Conservation (phyloP, 2,329 filamentous ascomycete species). For the Talaromyces sp. region DNA sequence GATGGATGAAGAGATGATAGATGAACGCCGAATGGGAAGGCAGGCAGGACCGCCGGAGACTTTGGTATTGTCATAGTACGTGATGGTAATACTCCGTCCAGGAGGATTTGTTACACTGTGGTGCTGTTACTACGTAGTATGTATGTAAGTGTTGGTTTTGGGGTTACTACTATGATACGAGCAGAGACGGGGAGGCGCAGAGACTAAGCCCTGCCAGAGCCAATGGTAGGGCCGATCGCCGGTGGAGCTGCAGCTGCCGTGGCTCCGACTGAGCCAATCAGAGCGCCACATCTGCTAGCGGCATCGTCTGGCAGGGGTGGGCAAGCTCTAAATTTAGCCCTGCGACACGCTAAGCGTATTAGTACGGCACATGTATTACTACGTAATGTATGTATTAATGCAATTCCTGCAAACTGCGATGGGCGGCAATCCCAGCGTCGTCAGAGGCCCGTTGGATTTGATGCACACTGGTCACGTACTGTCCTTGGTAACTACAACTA, state of each 20-base stretch:
- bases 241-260: background rate
- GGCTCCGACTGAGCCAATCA: slow-evolving; percentile 5
- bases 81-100: slow-evolving; percentile 2
- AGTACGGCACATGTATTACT: background rate
- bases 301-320: slow-evolving; percentile 23
- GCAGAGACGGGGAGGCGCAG: slow-evolving; percentile 14
- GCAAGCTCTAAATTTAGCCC: slow-evolving; percentile 38
- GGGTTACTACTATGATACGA: background rate
- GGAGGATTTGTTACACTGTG: background rate
- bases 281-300: slow-evolving; percentile 3
- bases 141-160: slow-evolving; percentile 7
- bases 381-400: background rate
- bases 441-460: slow-evolving; percentile 11
- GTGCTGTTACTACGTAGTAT: background rate
- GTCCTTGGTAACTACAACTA: too few species aligned
- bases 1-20: background rate
- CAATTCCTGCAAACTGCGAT: slow-evolving; percentile 20
- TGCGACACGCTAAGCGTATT: slow-evolving; percentile 16
- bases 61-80: slow-evolving; percentile 10
- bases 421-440: slow-evolving; percentile 29
- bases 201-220: background rate
- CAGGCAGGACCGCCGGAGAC: background rate
- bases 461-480: slow-evolving; percentile 1
- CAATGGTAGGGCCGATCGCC: background rate
- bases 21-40: slow-evolving; percentile 1